Conservation (phyloP, 257 asterid genomes). For the Solanum sejunctum region DNA sequence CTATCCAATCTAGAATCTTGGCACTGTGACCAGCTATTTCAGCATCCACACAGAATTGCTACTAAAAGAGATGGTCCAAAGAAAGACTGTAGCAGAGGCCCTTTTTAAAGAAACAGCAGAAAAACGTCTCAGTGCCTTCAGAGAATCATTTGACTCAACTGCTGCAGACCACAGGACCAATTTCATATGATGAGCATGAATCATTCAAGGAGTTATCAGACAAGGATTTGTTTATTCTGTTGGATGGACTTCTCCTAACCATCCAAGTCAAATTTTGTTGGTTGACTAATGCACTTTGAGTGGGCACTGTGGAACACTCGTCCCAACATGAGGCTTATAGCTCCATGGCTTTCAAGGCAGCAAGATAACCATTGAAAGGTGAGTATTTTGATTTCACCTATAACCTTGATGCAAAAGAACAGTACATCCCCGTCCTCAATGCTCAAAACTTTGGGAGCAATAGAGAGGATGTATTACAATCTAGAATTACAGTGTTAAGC, state of each 20-base stretch:
- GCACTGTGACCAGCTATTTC: not conserved
- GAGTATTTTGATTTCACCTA: not conserved
- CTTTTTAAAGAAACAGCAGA: not conserved
- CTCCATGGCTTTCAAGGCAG: not conserved
- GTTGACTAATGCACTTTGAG: not conserved
- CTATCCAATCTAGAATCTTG: not conserved
- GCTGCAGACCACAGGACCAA: not conserved
- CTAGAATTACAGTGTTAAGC: not conserved
- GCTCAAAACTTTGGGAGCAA: not conserved
- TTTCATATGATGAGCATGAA: not conserved
- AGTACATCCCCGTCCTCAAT: not conserved
- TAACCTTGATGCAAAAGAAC: not conserved
- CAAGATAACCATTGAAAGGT: not conserved
- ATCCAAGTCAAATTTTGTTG: not conserved
- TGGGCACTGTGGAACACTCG: not conserved
- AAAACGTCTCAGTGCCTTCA: not conserved
- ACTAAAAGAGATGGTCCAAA: not conserved
- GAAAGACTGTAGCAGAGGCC: not conserved
- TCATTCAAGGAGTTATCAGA: not conserved
- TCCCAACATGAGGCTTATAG: not conserved
- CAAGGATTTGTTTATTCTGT: not conserved
- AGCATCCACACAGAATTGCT: not conserved
- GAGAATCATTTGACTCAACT: not conserved
- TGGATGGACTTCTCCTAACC: not conserved
- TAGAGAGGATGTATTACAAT: no score